Evolutionary conservation across 2,329 filamentous ascomycete species (phyloP), one percentile per base, ranked within the genome.

Genomic region (Trichoderma arundinaceum): DNA sequence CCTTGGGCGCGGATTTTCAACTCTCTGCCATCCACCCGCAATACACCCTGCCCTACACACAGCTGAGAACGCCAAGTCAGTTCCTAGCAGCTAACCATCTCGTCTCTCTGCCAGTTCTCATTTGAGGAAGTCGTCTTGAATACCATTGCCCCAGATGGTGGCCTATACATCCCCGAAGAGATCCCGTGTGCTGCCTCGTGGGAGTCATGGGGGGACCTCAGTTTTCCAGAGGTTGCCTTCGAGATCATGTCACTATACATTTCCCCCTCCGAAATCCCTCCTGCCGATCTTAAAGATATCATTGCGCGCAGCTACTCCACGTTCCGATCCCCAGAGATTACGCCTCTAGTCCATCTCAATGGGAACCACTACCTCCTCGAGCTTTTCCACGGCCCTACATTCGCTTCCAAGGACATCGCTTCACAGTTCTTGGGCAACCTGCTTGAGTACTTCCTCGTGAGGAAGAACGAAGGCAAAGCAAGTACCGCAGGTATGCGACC

Each of bases 371-470:
- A 97, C 75, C 83, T 97, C 64, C 86, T 99, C 39, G 95, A 99
- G 79, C 86, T 99, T 49, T 99, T 98, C 84, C 94, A 98, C 77
- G 95, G 95, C 1, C 95, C 94, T 5, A 98, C 90, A 0, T 97
- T 93, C 76, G 91, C 94, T 2, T 98, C 98, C 83, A 97, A 98
- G 80, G 94, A 98, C 78, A 74, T 72, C 59, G 94, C 94, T 15
- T 82, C 98, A 68, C 94, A 98, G 73, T 95, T 97, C 75, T 81
- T 99, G 2, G 95, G 95, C n/a, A 98, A 99, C 74, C 83, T 99
- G 2, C 98, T 96, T 71, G 92, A 96, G 78, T 95, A 94, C 77
- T 94, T 95, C 77, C 82, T 95, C 12, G 85, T 89, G 5, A 83
- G 91, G 71, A 88, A 86, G 77, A 95, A 95, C 71, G 74, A 86